phyloP scores from a whole-genome alignment of 768 basidiomycete genomes.

The Tephrocybe rancida region DNA sequence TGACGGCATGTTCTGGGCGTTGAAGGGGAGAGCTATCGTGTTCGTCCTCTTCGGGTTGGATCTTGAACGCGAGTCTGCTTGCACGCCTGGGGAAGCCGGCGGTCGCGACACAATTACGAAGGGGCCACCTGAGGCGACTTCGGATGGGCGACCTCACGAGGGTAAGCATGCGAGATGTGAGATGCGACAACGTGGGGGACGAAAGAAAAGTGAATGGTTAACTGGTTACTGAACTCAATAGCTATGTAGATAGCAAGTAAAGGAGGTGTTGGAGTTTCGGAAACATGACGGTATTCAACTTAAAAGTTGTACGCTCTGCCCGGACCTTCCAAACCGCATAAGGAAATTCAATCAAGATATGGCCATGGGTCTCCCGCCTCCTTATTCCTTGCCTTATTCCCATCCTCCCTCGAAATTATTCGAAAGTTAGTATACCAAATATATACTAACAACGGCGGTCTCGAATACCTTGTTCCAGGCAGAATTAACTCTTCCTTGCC shows the following conservation, averaged over 20 bases:
- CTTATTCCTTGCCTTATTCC: too few relatives aligned
- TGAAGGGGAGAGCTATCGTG: conserved; percentile 21
- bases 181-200: background rate
- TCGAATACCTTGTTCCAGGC: too few relatives aligned
- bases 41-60: conserved; percentile 9
- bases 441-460: too few relatives aligned
- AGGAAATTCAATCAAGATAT: too few relatives aligned
- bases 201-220: background rate
- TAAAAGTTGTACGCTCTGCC: too few relatives aligned
- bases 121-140: conserved; percentile 3
- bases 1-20: conserved; percentile 82
- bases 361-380: too few relatives aligned
- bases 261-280: conserved; percentile 10
- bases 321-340: too few relatives aligned
- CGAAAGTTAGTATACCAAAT: too few relatives aligned
- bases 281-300: conserved; percentile 21
- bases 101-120: background rate
- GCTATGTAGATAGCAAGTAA: background rate
- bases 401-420: too few relatives aligned
- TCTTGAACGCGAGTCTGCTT: conserved; percentile 13
- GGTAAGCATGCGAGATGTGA: conserved; percentile 11
- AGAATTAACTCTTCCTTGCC: too few relatives aligned
- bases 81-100: background rate
- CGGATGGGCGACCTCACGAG: conserved; percentile 10
- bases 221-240: background rate